Conservation (phyloP, 2,329 filamentous ascomycete genomes). For the Xylariaceae sp. region DNA sequence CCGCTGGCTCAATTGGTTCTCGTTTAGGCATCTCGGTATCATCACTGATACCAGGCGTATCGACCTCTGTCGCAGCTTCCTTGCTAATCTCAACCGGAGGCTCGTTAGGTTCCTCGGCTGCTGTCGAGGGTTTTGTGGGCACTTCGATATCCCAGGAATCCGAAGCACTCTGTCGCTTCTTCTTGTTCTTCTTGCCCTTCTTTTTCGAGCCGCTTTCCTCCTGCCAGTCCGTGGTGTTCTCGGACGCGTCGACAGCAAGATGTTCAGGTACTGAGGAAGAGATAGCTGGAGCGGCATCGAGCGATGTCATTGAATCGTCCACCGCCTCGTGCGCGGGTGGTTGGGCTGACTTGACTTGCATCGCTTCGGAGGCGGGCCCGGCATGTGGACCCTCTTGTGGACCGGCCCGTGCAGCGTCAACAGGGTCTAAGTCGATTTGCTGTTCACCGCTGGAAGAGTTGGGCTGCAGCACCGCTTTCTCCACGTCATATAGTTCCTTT, state of each 20-base stretch:
- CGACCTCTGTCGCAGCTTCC: not conserved
- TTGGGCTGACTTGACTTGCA: constrained; percentile 14
- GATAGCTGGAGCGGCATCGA: not conserved
- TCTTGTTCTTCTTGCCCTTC: constrained; percentile 29
- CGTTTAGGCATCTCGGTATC: constrained; percentile 1
- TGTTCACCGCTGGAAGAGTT: constrained; percentile 20
- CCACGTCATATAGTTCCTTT: too few relatives aligned
- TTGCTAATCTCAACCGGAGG: not conserved
- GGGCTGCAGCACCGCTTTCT: constrained; percentile 15
- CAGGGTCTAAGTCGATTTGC: constrained; percentile 12
- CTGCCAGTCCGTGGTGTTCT: constrained; percentile 21
- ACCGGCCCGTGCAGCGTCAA: constrained; percentile 13
- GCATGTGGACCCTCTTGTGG: constrained; percentile 13
- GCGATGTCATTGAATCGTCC: constrained; percentile 5
- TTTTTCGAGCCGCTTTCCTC: constrained; percentile 25
- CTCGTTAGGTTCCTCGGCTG: not conserved
- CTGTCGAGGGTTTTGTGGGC: constrained; percentile 1
- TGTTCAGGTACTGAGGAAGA: constrained; percentile 4
- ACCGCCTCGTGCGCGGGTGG: constrained; percentile 9
- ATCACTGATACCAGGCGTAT: not conserved
- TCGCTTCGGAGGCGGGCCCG: constrained; percentile 8
- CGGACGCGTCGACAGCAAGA: constrained; percentile 8
- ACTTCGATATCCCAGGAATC: constrained; percentile 5
- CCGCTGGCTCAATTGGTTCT: constrained; percentile 3
- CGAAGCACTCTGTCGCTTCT: constrained; percentile 16